phyloP scores from a whole-genome alignment of 441 rosid species.

The Hura crepitans region DNA sequence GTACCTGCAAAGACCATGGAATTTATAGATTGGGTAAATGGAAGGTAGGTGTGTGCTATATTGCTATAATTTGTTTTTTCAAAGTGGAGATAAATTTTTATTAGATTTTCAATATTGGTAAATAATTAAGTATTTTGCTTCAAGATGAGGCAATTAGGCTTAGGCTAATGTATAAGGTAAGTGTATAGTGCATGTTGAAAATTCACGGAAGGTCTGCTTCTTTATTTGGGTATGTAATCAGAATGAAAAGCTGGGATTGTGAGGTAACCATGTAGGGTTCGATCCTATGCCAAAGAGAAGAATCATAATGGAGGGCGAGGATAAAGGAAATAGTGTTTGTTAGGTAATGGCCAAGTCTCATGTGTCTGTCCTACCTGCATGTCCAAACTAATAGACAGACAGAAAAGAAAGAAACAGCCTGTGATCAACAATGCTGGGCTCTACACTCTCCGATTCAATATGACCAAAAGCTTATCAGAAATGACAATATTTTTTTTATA shows the following conservation, averaged over 20 bases:
- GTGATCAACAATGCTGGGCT: slow-evolving; percentile 16
- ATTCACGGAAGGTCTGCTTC: no score
- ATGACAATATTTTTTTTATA: no score
- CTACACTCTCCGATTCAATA: not conserved
- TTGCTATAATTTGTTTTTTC: no score
- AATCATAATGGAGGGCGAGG: slow-evolving; percentile 10
- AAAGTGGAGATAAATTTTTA: no score
- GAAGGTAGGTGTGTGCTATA: no score
- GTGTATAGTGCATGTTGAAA: no score
- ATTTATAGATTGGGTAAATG: not conserved
- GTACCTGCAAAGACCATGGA: not conserved
- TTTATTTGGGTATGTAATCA: no score
- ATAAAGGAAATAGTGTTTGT: slow-evolving; percentile 12
- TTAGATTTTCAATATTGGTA: no score
- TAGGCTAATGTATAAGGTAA: no score
- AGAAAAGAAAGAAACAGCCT: slow-evolving; percentile 25
- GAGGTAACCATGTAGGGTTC: slow-evolving; percentile 4
- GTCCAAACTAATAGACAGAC: slow-evolving; percentile 20
- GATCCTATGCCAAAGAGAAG: slow-evolving; percentile 20
- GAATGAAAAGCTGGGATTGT: not conserved
- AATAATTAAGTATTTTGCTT: no score
- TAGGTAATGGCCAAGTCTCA: slow-evolving; percentile 19
- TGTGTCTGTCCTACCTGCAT: slow-evolving; percentile 22
- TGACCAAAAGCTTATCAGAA: not conserved
- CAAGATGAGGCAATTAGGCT: no score